Conservation (phyloP, 352 stramenopile species). For the Globisporangium yorkense region DNA sequence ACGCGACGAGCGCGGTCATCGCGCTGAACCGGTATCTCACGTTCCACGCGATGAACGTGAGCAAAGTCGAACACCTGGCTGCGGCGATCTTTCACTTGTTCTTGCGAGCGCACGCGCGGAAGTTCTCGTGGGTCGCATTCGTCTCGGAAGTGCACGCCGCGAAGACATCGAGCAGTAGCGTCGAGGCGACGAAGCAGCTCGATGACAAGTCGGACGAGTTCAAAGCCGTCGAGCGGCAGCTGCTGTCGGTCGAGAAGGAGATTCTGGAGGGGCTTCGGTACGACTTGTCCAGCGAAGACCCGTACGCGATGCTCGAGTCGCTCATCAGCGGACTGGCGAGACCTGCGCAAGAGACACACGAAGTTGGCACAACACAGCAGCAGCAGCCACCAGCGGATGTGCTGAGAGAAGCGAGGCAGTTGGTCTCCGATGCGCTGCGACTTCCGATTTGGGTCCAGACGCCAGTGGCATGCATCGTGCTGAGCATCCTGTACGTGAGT, state of each 20-base stretch:
- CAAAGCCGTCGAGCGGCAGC: slow-evolving; percentile 42
- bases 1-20: slow-evolving; percentile 71
- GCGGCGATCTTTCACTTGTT: slow-evolving; percentile 71
- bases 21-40: slow-evolving; percentile 75
- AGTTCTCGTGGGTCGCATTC: slow-evolving; percentile 55
- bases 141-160: slow-evolving; percentile 67
- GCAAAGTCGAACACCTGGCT: slow-evolving; percentile 58
- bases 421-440: slow-evolving; percentile 43
- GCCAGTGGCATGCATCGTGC: slow-evolving; percentile 53
- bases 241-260: slow-evolving; percentile 52
- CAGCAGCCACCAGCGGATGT: slow-evolving; percentile 32
- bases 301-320: slow-evolving; percentile 66
- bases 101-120: slow-evolving; percentile 62
- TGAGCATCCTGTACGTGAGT: slow-evolving; percentile 67
- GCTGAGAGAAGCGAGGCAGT: slow-evolving; percentile 61
- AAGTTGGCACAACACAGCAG: slow-evolving; percentile 3
- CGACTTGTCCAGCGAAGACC: slow-evolving; percentile 65
- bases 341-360: neutral
- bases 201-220: slow-evolving; percentile 35
- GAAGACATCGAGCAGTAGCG: slow-evolving; percentile 29
- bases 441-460: slow-evolving; percentile 63
- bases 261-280: slow-evolving; percentile 73
- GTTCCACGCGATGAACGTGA: slow-evolving; percentile 59
- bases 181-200: slow-evolving; percentile 14
- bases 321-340: slow-evolving; percentile 43